A percentile compares a stretch with the other conserved stretches of the same genome.
Conservation (phyloP, 2,329 filamentous ascomycete genomes). For the Pyrenophora seminiperda region DNA sequence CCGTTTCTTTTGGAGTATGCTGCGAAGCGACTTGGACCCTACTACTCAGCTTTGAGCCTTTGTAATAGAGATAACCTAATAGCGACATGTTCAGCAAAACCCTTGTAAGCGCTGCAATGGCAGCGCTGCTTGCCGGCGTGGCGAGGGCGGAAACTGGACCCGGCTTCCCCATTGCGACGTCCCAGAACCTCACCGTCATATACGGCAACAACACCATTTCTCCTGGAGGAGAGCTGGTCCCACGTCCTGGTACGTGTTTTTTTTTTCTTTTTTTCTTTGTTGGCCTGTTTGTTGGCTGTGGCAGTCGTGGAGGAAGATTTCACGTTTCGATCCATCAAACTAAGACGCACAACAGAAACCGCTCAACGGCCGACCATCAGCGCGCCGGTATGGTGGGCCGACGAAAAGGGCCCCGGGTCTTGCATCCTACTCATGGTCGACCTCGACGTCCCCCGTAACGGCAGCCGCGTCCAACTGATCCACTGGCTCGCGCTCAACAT, state of each 20-base stretch:
- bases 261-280: neutral
- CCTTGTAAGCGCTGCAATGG: conserved; percentile 13
- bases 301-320: no score
- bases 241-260: conserved; percentile 32
- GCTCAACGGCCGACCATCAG: conserved; percentile 32
- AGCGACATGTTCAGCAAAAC: conserved; percentile 24
- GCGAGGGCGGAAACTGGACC: conserved; percentile 34
- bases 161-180: conserved; percentile 35
- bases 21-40: no score
- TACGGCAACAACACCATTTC: conserved; percentile 42
- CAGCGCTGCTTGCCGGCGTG: conserved; percentile 19
- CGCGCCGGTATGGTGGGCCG: conserved; percentile 21
- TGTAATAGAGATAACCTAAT: no score
- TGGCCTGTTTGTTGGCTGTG: no score
- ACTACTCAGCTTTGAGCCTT: no score
- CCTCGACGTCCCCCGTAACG: conserved; percentile 41
- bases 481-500: conserved; percentile 43
- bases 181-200: conserved; percentile 26
- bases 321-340: neutral
- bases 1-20: neutral
- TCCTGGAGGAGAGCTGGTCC: conserved; percentile 41
- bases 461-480: conserved; percentile 36
- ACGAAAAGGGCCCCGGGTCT: conserved; percentile 10
- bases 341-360: conserved; percentile 28
- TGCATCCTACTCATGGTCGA: conserved; percentile 41